A percentile compares a stretch with the other conserved stretches of the same genome.
Evolutionary conservation across 352 stramenopile species (phyloP).

Genomic region (Phytophthora melonis): DNA sequence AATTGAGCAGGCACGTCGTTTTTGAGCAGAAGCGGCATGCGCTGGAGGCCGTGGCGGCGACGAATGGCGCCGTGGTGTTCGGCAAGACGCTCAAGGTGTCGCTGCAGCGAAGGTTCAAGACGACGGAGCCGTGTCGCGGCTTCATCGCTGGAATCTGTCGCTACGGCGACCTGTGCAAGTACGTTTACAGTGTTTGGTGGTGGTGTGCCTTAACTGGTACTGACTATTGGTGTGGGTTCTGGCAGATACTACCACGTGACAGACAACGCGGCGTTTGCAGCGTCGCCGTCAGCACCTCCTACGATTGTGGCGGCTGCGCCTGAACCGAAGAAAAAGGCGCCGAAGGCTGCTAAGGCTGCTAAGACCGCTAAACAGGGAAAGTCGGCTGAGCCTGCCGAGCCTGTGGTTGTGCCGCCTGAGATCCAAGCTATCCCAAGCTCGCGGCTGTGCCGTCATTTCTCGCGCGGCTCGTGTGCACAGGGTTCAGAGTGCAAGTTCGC

Average conservation of each 20-base stretch:
- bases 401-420: constrained; percentile 18
- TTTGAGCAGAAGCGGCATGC: constrained; percentile 45
- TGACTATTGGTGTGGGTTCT: not conserved
- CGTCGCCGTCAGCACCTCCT: not conserved
- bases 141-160: constrained; percentile 71
- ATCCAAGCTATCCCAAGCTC: constrained; percentile 44
- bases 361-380: not conserved
- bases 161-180: constrained; percentile 81
- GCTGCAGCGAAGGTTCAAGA: constrained; percentile 53
- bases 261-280: constrained; percentile 21
- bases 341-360: not conserved
- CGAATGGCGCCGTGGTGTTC: constrained; percentile 65
- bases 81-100: constrained; percentile 59
- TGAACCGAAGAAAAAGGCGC: constrained; percentile 17
- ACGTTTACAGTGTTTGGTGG: constrained; percentile 23
- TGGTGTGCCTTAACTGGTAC: not conserved
- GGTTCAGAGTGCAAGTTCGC: constrained; percentile 50
- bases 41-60: constrained; percentile 47
- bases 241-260: constrained; percentile 46
- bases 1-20: constrained; percentile 46
- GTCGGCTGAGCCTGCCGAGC: not conserved
- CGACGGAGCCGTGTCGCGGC: constrained; percentile 53
- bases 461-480: constrained; percentile 51
- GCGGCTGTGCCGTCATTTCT: constrained; percentile 65
- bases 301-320: not conserved